A percentile compares a stretch with the other conserved stretches of the same genome.
phyloP scores from a whole-genome alignment of 345 rosid genomes.

The Populus davidiana region DNA sequence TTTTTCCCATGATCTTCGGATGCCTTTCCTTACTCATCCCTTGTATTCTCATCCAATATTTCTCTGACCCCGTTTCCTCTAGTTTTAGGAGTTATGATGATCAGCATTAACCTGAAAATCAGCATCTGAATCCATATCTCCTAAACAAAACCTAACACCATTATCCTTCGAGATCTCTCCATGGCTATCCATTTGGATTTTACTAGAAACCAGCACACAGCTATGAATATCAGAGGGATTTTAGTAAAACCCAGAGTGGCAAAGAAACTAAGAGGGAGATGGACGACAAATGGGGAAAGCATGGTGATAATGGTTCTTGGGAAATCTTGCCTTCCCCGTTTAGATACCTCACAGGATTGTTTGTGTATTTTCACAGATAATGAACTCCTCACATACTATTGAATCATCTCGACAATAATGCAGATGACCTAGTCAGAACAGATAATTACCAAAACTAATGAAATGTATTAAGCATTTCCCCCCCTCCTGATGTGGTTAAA shows the following conservation, averaged over 20 bases:
- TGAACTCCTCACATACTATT: background rate
- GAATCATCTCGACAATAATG: background rate
- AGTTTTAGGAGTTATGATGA: background rate
- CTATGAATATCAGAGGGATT: background rate
- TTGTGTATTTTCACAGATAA: background rate
- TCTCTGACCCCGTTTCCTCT: background rate
- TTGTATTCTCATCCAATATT: no score
- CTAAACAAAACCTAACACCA: background rate
- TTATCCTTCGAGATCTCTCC: background rate
- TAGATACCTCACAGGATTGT: background rate
- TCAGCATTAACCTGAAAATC: background rate
- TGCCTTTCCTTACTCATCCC: background rate
- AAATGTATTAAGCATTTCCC: background rate
- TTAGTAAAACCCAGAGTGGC: background rate
- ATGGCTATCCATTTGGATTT: background rate
- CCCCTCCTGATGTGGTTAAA: background rate
- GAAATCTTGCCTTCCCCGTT: background rate
- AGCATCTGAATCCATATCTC: background rate
- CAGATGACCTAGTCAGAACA: background rate
- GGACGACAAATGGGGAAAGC: background rate
- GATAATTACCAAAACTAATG: background rate
- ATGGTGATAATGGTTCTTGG: background rate
- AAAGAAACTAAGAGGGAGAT: background rate
- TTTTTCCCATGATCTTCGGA: background rate
- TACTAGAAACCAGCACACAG: background rate